A percentile compares a stretch with the other conserved stretches of the same genome.
Conservation (phyloP, 371 early-diverging fungal genomes). For the Dinochytrium kinnereticum region DNA sequence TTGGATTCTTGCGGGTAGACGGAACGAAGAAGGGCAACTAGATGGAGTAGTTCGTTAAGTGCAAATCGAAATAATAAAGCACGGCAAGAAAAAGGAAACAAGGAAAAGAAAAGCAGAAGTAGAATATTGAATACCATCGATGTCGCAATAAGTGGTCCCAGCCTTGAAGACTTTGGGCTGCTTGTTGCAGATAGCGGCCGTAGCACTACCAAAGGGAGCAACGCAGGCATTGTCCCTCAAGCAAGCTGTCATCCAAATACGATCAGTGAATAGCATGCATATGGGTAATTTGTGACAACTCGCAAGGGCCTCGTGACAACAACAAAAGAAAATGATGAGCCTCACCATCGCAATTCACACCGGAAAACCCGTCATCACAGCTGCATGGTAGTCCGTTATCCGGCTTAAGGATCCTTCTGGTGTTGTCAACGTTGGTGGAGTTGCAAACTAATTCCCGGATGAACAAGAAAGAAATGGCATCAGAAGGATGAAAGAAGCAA, state of each 20-base stretch:
- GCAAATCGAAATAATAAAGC: neutral
- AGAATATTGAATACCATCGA: no score
- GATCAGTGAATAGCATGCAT: no score
- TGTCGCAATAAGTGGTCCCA: conserved; percentile 22
- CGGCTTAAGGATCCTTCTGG: conserved; percentile 57
- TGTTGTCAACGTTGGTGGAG: conserved; percentile 24
- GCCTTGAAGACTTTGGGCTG: conserved; percentile 38
- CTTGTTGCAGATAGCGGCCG: conserved; percentile 39
- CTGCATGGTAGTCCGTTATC: conserved; percentile 55
- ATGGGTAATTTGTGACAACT: neutral
- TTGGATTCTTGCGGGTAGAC: conserved; percentile 33
- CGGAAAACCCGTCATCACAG: conserved; percentile 89
- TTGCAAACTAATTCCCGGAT: conserved; percentile 41
- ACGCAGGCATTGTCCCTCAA: conserved; percentile 71
- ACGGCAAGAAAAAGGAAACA: neutral
- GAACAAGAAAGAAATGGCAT: no score
- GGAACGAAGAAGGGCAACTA: conserved; percentile 35
- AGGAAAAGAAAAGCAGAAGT: neutral
- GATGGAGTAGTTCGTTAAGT: neutral
- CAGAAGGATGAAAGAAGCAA: neutral
- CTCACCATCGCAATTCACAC: conserved; percentile 84
- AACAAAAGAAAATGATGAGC: neutral
- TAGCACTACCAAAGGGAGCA: conserved; percentile 22
- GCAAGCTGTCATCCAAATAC: no score
- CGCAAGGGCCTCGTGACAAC: neutral